Base-by-base conservation (phyloP, 306 rosid genomes). In the Crotalaria pallida region DNA sequence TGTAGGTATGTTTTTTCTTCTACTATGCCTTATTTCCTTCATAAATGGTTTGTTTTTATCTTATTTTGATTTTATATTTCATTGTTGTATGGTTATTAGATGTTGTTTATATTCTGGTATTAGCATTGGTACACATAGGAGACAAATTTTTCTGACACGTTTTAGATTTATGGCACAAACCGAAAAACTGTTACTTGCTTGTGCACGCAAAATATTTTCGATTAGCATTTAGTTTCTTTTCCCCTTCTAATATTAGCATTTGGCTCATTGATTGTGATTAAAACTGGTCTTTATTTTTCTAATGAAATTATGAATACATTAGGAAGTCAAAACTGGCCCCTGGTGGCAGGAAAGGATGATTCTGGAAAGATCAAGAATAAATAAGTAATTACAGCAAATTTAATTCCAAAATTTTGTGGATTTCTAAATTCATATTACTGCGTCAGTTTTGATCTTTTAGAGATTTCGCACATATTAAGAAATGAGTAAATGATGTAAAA, bases 1-100 rank as follows among this genome's bases (percentile, higher is more conserved):
- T 66, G 24, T 86, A 33, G 91, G 96, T 90, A 86, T 41, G 74
- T 81, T 38, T 15, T 67, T 27, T 7, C 13, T 47, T 36, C 12
- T 15, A 11, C 8, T 48, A 17, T 2, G 6, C 18, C 52, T n/a
- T 29, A 1, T 40, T 50, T 38, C 5, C 21, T 18, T 34, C 1
- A 4, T 21, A 15, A 18, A n/a, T n/a, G n/a, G n/a, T n/a, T 48
- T 72, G 40, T 45, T 69, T 56, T 12, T 33, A 2, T 45, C 0
- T 36, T 36, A 8, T 36, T 45, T 73, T 53, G 24, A 23, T 60
- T 33, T 64, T 62, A 23, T 55, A 2, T 4, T 1, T n/a, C 29
- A 26, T 27, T 24, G 23, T 73, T 41, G 16, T 38, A 10, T 68
- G 4, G 31, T 38, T 38, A 3, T 38, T 38, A 38, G 44, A 38